Evolutionary conservation across 1,139 yeast species (phyloP).

Genomic region (Sugiyamaella neomexicana): DNA sequence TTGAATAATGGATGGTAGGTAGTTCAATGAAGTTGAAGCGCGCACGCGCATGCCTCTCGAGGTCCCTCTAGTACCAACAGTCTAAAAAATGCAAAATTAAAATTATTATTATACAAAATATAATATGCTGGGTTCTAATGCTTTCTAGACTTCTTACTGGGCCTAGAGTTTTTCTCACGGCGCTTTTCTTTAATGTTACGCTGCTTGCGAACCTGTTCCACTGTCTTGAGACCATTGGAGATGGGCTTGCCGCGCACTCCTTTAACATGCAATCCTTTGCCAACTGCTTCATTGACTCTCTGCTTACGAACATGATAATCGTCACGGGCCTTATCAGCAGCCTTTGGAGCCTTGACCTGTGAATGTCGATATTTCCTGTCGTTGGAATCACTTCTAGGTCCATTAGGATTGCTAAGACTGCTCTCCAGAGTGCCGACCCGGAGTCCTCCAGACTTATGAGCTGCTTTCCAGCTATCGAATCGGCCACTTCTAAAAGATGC

Average conservation of each 20-base stretch:
- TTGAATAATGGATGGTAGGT: background rate
- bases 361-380: constrained; percentile 65
- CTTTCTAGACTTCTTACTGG: constrained; percentile 46
- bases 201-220: constrained; percentile 76
- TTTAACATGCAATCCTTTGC: constrained; percentile 69
- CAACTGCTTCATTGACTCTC: constrained; percentile 79
- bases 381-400: constrained; percentile 36
- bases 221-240: constrained; percentile 61
- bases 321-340: constrained; percentile 87
- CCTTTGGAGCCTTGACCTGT: constrained; percentile 73
- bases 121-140: background rate
- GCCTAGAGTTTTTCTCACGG: constrained; percentile 85
- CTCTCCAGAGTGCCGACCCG: constrained; percentile 58
- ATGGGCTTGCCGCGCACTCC: constrained; percentile 47
- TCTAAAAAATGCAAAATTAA: background rate
- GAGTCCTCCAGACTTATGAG: constrained; percentile 54
- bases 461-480: constrained; percentile 85
- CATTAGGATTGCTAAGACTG: constrained; percentile 26
- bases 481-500: constrained; percentile 91
- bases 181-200: constrained; percentile 70
- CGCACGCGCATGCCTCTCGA: background rate
- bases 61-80: no score
- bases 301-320: constrained; percentile 81
- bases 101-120: background rate
- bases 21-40: background rate